Evolutionary conservation across 2,329 filamentous ascomycete species (phyloP), one percentile per base, ranked within the genome.

Genomic region (Chalaropsis thielavioides): DNA sequence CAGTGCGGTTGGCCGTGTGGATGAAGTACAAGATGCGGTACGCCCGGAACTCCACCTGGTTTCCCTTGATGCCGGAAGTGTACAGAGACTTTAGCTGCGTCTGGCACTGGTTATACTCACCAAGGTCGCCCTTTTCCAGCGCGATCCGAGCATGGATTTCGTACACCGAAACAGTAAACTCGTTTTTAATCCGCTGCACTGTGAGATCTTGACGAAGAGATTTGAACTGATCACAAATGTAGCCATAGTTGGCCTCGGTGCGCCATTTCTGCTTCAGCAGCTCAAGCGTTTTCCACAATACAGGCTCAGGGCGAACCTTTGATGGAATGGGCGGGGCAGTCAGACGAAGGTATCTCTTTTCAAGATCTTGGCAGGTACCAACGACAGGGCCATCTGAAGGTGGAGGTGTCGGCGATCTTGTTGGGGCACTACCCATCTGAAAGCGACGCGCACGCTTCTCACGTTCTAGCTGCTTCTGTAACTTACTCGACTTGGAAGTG

Each of bases 91-190:
- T 90, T 74, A 99, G 81, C 79, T 99, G 94, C 72, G 94, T 97
- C 80, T 99, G 94, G 77, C 94, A 99, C 83, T 99, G 94, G 80
- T 99, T 99, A 94, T 99, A 99, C 94, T 99, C 94, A 99, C 94
- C 92, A 80, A 97, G 84, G 81, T 99, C 94, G 78, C 89, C 91
- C 83, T 95, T 96, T 77, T 99, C 92, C 76, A 99, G 81, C 70
- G 94, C 94, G 77, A 99, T 97, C 68, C 94, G 87, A 69, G 92
- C 94, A 77, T 99, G 94, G 68, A 92, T 95, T 78, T 99, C 94
- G 76, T 99, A 99, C 60, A 96, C 94, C 68, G 83, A 88, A 69
- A 97, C 92, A 31, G 94, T 97, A 74, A 99, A 97, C 63, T 95
- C 89, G 76, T 91, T 96, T 77, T 90, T 92, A 78, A 99, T 91